Conservation (phyloP, 179 eudicot genomes). For the Heliamphora pulchella region DNA sequence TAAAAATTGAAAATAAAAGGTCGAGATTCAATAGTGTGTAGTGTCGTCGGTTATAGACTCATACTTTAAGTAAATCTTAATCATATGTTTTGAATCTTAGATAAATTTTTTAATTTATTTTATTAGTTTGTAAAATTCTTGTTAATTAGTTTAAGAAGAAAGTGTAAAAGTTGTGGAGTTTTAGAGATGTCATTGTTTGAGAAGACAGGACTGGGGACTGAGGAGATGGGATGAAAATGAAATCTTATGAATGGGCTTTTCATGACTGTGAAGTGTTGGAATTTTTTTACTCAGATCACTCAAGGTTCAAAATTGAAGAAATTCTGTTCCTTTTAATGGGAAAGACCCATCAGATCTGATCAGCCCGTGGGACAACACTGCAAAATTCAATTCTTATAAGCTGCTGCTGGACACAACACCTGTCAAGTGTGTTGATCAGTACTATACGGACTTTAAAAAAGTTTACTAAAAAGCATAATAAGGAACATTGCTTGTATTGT, state of each 20-base stretch:
- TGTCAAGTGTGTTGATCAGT: conserved; percentile 12
- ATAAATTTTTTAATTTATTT: too few species aligned
- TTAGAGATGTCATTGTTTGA: conserved; percentile 9
- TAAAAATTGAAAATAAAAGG: too few species aligned
- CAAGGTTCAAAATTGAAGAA: neutral
- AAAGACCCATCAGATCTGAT: too few species aligned
- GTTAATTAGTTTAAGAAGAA: too few species aligned
- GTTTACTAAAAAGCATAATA: conserved; percentile 20
- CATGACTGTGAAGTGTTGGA: conserved; percentile 1
- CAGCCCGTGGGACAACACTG: conserved; percentile 3
- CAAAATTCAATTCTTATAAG: conserved; percentile 2
- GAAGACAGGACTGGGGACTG: neutral
- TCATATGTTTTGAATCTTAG: too few species aligned
- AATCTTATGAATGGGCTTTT: conserved; percentile 13
- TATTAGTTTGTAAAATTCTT: too few species aligned
- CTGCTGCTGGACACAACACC: neutral
- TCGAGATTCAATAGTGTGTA: too few species aligned
- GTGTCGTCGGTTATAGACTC: too few species aligned
- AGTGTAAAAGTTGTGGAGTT: neutral
- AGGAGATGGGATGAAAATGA: neutral
- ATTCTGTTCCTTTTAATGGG: conserved; percentile 2
- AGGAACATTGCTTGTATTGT: conserved; percentile 38
- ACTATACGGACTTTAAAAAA: neutral
- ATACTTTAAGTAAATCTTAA: too few species aligned
- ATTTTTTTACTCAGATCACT: too few species aligned